phyloP scores from a whole-genome alignment of 176 grass and related monocot genomes.

The Zizania latifolia region DNA sequence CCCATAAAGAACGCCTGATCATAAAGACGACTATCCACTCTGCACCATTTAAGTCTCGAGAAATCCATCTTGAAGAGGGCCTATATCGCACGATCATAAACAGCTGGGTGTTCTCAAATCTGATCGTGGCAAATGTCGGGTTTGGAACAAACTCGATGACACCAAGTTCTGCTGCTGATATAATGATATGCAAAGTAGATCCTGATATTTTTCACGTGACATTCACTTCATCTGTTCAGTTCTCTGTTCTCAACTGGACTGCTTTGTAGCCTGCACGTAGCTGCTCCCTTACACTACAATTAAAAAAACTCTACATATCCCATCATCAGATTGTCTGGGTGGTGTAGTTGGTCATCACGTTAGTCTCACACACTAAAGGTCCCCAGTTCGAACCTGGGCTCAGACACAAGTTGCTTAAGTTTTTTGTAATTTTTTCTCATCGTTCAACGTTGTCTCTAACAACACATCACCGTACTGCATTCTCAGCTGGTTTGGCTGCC shows the following conservation, averaged over 20 bases:
- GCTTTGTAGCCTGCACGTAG: too few species aligned
- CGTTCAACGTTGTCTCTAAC: too few species aligned
- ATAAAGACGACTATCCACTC: background rate
- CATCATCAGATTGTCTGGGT: conserved; percentile 13
- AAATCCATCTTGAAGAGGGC: background rate
- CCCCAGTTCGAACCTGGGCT: conserved; percentile 82
- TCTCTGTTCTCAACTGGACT: too few species aligned
- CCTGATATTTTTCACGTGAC: too few species aligned
- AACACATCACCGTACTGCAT: too few species aligned
- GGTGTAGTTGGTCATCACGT: conserved; percentile 39
- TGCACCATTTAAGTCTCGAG: background rate
- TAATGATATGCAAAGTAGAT: too few species aligned
- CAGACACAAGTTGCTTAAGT: too few species aligned
- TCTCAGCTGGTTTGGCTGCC: too few species aligned
- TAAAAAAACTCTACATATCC: too few species aligned
- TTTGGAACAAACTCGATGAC: background rate
- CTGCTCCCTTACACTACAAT: too few species aligned
- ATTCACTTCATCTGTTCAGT: too few species aligned
- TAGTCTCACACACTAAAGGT: conserved; percentile 53
- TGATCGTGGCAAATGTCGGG: background rate
- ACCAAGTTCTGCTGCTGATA: background rate
- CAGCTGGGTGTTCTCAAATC: background rate
- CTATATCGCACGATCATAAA: background rate
- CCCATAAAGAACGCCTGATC: background rate
- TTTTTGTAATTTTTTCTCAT: too few species aligned